These are phyloP conservation scores for Phaeosphaeriaceae sp. DNA, from an alignment of 2,329 filamentous ascomycete species.

Conservation along the genomic window DNA sequence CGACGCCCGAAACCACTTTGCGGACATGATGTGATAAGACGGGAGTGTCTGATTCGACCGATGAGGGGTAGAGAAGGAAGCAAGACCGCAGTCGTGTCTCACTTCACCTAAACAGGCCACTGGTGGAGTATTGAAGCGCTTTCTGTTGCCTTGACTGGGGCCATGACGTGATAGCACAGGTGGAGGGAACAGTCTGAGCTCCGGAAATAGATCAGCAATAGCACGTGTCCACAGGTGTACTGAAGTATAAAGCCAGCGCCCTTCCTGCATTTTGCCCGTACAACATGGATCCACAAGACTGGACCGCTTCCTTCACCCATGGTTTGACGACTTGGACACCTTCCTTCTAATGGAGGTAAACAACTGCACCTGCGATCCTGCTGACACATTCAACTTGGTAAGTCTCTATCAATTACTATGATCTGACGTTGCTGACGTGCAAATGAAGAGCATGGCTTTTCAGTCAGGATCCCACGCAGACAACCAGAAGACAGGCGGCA, in stretches of 20 bases:
- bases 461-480: background rate
- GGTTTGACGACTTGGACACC: conserved; percentile 1
- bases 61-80: background rate
- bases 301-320: background rate
- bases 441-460: background rate
- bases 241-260: conserved; percentile 1
- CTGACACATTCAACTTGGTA: background rate
- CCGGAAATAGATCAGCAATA: background rate
- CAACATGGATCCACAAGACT: background rate
- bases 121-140: background rate
- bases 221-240: background rate
- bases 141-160: background rate
- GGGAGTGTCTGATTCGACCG: background rate
- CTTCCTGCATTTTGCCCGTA: conserved; percentile 1
- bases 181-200: background rate
- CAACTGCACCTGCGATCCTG: background rate
- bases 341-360: conserved; percentile 1
- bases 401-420: background rate
- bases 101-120: background rate
- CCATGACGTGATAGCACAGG: background rate
- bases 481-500: background rate
- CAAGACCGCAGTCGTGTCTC: background rate
- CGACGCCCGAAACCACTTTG: background rate
- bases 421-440: background rate
- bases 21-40: background rate